phyloP scores from a whole-genome alignment of 2,329 filamentous ascomycete species.

The Colletotrichum phormii region DNA sequence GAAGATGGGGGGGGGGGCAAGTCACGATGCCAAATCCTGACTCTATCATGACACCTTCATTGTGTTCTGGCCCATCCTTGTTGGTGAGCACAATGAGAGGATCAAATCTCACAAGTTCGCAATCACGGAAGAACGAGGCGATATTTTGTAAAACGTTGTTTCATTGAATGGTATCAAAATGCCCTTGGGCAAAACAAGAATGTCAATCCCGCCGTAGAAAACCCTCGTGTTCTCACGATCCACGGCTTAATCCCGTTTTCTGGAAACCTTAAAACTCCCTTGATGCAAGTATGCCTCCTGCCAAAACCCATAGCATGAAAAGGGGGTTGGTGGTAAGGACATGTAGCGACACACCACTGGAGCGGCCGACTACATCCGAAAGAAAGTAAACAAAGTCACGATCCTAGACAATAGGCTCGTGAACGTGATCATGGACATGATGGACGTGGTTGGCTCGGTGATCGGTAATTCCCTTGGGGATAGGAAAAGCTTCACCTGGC shows the following conservation, averaged over 20 bases:
- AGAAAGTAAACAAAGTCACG: not conserved
- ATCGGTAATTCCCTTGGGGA: not conserved
- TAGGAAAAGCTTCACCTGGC: not conserved
- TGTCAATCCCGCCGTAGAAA: not conserved
- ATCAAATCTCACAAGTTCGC: not conserved
- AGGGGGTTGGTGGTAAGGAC: not conserved
- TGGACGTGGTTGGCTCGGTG: not conserved
- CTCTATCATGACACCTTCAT: too few relatives aligned
- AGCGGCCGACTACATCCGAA: not conserved
- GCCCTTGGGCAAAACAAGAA: conserved; percentile 9
- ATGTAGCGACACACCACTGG: not conserved
- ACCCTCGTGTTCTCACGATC: not conserved
- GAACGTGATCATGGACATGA: not conserved
- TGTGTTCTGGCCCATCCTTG: not conserved
- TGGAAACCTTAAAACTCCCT: conserved; percentile 8
- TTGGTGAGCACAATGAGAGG: not conserved
- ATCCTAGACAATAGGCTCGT: not conserved
- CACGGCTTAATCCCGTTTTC: not conserved
- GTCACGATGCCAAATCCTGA: not conserved
- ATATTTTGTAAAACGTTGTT: not conserved
- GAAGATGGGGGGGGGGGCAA: not conserved
- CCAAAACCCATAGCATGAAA: not conserved
- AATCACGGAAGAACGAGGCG: not conserved
- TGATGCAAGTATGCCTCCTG: conserved; percentile 9
- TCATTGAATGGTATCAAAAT: conserved; percentile 19